Conservation (phyloP, 176 grass and related monocot genomes). For the Microstegium vimineum region DNA sequence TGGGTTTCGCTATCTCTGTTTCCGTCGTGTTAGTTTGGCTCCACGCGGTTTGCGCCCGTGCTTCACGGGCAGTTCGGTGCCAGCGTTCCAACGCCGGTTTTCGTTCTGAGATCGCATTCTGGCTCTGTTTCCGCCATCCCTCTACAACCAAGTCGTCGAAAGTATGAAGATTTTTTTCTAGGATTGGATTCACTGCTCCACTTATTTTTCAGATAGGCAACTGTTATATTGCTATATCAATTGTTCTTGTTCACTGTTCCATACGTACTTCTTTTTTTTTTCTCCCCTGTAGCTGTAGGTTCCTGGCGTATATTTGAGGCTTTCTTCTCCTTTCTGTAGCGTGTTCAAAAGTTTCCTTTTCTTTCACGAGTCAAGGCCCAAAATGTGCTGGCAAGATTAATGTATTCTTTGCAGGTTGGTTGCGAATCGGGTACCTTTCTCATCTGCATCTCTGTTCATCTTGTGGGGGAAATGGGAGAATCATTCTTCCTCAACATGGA, state of each 20-base stretch:
- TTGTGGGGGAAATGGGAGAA: background rate
- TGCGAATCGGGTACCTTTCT: constrained; percentile 14
- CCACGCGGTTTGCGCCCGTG: constrained; percentile 10
- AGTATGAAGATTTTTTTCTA: background rate
- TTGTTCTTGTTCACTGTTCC: background rate
- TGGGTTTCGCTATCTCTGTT: constrained; percentile 3
- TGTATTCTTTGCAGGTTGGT: background rate
- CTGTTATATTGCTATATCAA: background rate
- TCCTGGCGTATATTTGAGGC: constrained; percentile 12
- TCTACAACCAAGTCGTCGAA: background rate
- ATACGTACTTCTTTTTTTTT: background rate
- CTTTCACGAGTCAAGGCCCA: constrained; percentile 5
- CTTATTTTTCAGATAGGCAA: background rate
- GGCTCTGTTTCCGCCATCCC: background rate
- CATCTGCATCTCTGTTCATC: background rate
- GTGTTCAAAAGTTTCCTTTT: constrained; percentile 21
- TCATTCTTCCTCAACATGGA: background rate
- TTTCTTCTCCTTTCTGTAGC: background rate
- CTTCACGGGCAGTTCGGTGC: background rate
- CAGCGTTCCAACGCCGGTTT: constrained; percentile 2
- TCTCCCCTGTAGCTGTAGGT: background rate
- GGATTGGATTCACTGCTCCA: background rate
- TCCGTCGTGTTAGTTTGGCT: background rate
- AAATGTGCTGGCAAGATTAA: constrained; percentile 22
- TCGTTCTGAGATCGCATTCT: constrained; percentile 1